A percentile compares a stretch with the other conserved stretches of the same genome.
Conservation (phyloP, 2,329 filamentous ascomycete genomes). For the Colletotrichum sp. region DNA sequence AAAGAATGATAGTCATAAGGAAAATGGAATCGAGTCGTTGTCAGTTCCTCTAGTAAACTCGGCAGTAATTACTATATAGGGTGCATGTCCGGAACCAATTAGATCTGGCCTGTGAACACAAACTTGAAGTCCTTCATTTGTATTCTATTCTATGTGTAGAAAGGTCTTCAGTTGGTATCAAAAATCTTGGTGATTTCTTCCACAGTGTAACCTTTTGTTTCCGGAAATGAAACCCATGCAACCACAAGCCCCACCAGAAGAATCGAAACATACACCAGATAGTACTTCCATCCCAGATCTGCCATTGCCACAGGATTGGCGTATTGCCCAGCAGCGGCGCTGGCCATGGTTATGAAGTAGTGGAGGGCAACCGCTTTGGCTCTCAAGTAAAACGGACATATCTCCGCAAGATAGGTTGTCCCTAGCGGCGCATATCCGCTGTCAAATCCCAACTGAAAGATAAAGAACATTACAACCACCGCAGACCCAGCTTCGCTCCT, state of each 20-base stretch:
- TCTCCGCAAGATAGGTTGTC: slow-evolving; percentile 53
- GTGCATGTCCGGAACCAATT: fast-evolving
- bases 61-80: fast-evolving
- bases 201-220: slow-evolving; percentile 52
- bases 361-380: slow-evolving; percentile 50
- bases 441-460: slow-evolving; percentile 52
- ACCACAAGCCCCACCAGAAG: slow-evolving; percentile 52
- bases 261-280: slow-evolving; percentile 59
- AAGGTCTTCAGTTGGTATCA: slow-evolving; percentile 29
- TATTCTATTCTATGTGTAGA: background rate
- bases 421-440: slow-evolving; percentile 59
- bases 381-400: slow-evolving; percentile 57
- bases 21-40: too few relatives aligned
- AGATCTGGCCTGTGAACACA: background rate
- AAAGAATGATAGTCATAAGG: background rate
- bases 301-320: slow-evolving; percentile 59
- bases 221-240: slow-evolving; percentile 45
- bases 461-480: slow-evolving; percentile 37
- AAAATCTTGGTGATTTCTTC: slow-evolving; percentile 65
- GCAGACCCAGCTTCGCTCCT: slow-evolving; percentile 21
- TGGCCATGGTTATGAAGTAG: slow-evolving; percentile 28
- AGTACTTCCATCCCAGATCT: slow-evolving; percentile 57
- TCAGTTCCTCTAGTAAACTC: background rate
- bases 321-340: slow-evolving; percentile 31
- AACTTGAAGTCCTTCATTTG: background rate